These are phyloP conservation scores for Saccharomycopsis hybrid DNA, from an alignment of 1,139 yeast genomes.

Conservation along the genomic window DNA sequence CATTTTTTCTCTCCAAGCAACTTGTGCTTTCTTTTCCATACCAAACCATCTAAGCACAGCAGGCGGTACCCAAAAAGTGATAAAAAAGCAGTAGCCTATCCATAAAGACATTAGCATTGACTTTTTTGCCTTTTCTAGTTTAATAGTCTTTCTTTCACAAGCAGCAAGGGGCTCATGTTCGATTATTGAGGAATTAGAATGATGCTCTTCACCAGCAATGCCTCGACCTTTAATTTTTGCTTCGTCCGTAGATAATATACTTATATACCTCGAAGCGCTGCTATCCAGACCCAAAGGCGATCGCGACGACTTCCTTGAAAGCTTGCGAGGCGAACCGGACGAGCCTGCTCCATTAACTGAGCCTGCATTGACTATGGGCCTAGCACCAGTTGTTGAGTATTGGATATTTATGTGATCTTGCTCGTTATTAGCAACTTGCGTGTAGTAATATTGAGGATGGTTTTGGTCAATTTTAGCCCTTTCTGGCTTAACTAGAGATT, in stretches of 20 bases:
- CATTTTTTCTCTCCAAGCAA: constrained; percentile 96
- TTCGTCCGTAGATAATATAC: no score
- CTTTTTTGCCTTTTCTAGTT: constrained; percentile 23
- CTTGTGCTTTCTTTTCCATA: constrained; percentile 69
- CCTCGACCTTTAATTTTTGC: no score
- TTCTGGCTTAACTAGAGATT: constrained; percentile 75
- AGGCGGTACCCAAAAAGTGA: constrained; percentile 92
- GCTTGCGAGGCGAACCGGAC: constrained; percentile 9
- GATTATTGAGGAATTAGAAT: constrained; percentile 18
- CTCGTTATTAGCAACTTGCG: constrained; percentile 73
- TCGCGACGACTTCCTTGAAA: constrained; percentile 10
- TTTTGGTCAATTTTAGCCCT: constrained; percentile 55
- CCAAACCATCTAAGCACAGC: constrained; percentile 70
- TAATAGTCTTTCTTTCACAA: constrained; percentile 13
- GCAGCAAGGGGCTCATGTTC: constrained; percentile 3
- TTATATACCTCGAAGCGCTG: no score
- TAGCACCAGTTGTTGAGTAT: constrained; percentile 71
- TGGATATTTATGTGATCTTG: constrained; percentile 54
- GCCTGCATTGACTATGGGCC: constrained; percentile 37
- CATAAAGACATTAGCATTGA: constrained; percentile 49
- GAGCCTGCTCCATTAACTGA: constrained; percentile 2
- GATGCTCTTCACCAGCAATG: no score
- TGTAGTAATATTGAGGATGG: constrained; percentile 74
- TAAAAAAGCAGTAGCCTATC: constrained; percentile 70
- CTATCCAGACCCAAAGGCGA: not conserved